Evolutionary conservation across 2,329 filamentous ascomycete genomes (phyloP), one percentile per base, ranked within the genome.

Genomic region (Bisporella sp.): DNA sequence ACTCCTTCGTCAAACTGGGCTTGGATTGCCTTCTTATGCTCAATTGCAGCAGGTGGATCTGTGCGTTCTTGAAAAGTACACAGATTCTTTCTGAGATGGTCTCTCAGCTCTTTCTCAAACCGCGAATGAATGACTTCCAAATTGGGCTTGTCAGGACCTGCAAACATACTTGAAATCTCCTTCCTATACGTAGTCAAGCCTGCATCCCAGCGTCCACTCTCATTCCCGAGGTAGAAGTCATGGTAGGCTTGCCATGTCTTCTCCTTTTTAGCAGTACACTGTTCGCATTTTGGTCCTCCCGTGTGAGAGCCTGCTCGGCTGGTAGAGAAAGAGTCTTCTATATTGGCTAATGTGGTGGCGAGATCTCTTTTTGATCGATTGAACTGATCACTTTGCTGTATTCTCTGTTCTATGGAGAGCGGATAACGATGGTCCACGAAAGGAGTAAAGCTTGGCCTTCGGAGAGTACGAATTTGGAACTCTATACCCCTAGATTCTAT

Each of bases 191-290:
- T 39, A 11, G 42, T 44, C 9, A 56, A 28, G 6, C 55, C 48
- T 2, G 47, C 47, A 21, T 57, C 54, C 61, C 61, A 64, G 11
- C 54, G 46, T 32, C 54, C 51, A 8, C 57, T 55, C 6, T 59
- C 55, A 11, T 55, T 31, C 2, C 55, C 54, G 1, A 62, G 50
- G 50, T 64, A 66, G 54, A 58, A 64, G 29, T 58, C 52, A 40
- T 56, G 50, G 48, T 57, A 64, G n/a, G 61, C 60, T 51, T 60
- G 45, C 9, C 43, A 48, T 6, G 61, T 57, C 31, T 58, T 51
- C n/a, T 51, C 40, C 35, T 60, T 60, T 32, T 57, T 58, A 8
- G 50, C 46, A 29, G 47, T 44, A 48, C 60, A 64, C 21, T 54
- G 47, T 40, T 55, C 47, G 42, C 62, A 65, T n/a, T 55, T 45